Percentiles rank a stretch among this genome's conserved stretches.
phyloP scores from a whole-genome alignment of 1,139 yeast genomes.

The Pichia sp. region DNA sequence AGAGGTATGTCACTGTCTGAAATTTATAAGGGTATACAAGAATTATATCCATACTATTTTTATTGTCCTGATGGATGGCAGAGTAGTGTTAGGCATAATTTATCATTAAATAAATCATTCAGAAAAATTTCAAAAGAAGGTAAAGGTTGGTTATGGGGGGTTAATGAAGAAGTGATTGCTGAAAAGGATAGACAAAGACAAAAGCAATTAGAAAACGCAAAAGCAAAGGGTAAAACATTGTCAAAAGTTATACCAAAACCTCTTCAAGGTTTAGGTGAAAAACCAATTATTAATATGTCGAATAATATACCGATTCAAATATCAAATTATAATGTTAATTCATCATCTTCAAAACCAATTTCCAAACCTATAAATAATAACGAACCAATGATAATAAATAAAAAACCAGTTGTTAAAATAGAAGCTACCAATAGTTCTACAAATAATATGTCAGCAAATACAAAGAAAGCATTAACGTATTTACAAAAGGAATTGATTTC shows the following conservation, averaged over 20 bases:
- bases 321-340: background rate
- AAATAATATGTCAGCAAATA: constrained; percentile 42
- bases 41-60: constrained; percentile 80
- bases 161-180: constrained; percentile 75
- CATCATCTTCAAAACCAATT: constrained; percentile 5
- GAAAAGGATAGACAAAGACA: constrained; percentile 75
- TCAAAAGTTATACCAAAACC: constrained; percentile 8
- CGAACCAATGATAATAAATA: background rate
- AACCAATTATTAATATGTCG: background rate
- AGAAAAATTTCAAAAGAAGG: constrained; percentile 71
- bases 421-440: constrained; percentile 19
- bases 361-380: constrained; percentile 4
- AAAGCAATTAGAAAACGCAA: constrained; percentile 50
- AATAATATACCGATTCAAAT: constrained; percentile 3
- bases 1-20: constrained; percentile 80
- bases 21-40: constrained; percentile 80
- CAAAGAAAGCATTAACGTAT: constrained; percentile 58
- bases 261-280: background rate
- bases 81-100: constrained; percentile 81
- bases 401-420: background rate
- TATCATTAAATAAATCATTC: constrained; percentile 80
- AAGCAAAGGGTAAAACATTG: constrained; percentile 19
- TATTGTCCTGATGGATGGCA: constrained; percentile 99
- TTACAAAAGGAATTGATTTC: constrained; percentile 66
- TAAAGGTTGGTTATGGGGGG: constrained; percentile 88